Percentiles rank a stretch among this genome's conserved stretches.
phyloP scores from a whole-genome alignment of 495 filamentous ascomycete species.

The Neurospora africana region DNA sequence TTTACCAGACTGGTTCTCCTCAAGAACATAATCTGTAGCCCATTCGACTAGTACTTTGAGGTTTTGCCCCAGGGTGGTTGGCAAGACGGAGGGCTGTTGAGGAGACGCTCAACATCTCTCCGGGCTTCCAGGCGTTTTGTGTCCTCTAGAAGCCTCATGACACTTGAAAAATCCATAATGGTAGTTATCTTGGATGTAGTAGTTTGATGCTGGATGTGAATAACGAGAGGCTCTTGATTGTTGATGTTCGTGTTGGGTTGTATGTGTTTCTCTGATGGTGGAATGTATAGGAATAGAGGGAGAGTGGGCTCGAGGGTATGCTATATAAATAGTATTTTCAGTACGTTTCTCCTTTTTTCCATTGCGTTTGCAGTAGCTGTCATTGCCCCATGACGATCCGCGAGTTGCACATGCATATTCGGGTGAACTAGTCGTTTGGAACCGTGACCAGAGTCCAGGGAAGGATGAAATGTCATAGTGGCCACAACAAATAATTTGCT shows the following conservation, averaged over 20 bases:
- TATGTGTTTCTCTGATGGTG: background rate
- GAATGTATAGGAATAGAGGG: background rate
- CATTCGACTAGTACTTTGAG: background rate
- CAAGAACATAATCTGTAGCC: background rate
- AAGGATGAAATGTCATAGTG: background rate
- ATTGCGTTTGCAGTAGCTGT: background rate
- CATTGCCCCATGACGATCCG: background rate
- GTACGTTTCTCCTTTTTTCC: background rate
- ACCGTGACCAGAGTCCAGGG: background rate
- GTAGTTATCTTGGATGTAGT: background rate
- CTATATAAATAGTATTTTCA: background rate
- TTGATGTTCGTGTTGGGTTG: background rate
- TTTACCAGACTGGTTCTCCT: background rate
- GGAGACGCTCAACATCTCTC: background rate
- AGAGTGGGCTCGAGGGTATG: background rate
- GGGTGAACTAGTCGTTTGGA: background rate
- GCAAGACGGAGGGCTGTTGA: background rate
- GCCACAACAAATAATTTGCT: background rate
- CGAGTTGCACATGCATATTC: background rate
- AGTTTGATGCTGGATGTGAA: background rate
- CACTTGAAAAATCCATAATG: background rate
- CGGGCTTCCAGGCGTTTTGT: background rate
- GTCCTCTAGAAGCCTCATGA: background rate
- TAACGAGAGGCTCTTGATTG: background rate
- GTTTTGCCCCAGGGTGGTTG: background rate